phyloP scores from a whole-genome alignment of 2,329 filamentous ascomycete species.

The Diaporthe citrichinensis region DNA sequence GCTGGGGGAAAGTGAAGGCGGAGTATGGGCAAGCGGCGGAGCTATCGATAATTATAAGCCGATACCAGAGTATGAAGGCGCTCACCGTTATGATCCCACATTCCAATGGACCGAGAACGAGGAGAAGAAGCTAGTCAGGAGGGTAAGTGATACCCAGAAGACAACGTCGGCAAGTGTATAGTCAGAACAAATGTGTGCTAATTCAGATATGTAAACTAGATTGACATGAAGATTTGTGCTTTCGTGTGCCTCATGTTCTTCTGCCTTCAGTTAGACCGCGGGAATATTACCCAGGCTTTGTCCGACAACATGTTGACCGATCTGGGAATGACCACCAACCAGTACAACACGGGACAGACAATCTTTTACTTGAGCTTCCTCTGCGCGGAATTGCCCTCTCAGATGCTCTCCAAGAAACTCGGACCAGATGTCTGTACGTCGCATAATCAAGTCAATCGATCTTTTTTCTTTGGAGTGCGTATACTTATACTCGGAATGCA shows the following conservation, averaged over 20 bases:
- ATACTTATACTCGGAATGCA: constrained; percentile 51
- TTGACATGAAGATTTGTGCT: constrained; percentile 51
- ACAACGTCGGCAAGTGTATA: background rate
- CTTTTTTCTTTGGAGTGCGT: constrained; percentile 63
- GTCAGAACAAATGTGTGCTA: background rate
- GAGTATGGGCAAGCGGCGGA: constrained; percentile 36
- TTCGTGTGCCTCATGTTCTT: constrained; percentile 54
- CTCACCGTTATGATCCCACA: constrained; percentile 70
- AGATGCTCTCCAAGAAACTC: constrained; percentile 65
- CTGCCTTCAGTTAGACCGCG: constrained; percentile 54
- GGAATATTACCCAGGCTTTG: constrained; percentile 53
- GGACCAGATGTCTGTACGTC: constrained; percentile 52
- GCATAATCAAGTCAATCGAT: constrained; percentile 51
- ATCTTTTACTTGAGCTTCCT: constrained; percentile 65
- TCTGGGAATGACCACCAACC: constrained; percentile 53
- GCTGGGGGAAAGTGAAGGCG: constrained; percentile 38
- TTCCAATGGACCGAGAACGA: constrained; percentile 70
- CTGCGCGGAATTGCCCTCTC: constrained; percentile 67
- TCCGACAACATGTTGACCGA: constrained; percentile 52
- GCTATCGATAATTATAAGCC: constrained; percentile 58
- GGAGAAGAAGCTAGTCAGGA: constrained; percentile 67
- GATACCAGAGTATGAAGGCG: constrained; percentile 69
- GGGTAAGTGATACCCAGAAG: constrained; percentile 53
- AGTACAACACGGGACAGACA: constrained; percentile 64
- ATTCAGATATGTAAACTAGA: constrained; percentile 41